Evolutionary conservation across 2,329 filamentous ascomycete species (phyloP).

Genomic region (Pyrenochaeta sp.): DNA sequence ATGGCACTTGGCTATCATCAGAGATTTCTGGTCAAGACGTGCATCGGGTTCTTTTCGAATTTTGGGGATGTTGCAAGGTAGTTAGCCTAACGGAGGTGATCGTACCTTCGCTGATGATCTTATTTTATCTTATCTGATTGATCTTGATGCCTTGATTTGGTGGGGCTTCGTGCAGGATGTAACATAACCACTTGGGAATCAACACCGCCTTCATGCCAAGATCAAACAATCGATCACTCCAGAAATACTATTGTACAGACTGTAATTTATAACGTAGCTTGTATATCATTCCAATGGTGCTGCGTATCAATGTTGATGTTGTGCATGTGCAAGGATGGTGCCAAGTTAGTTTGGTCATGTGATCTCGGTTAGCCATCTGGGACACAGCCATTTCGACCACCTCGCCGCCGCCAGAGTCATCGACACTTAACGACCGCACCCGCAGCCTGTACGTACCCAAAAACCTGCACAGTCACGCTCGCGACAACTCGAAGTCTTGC

Average conservation of each 20-base stretch:
- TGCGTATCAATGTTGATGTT: neutral
- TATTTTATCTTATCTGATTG: slow-evolving; percentile 27
- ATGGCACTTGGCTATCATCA: neutral
- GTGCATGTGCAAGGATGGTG: slow-evolving; percentile 1
- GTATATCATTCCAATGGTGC: neutral
- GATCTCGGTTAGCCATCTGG: slow-evolving; percentile 33
- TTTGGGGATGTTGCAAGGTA: neutral
- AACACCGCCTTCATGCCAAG: no score
- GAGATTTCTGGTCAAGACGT: neutral
- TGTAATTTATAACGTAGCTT: neutral
- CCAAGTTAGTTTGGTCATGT: slow-evolving; percentile 31
- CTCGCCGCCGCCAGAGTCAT: slow-evolving; percentile 41
- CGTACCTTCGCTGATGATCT: neutral
- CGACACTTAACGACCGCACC: slow-evolving; percentile 42
- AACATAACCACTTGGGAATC: neutral
- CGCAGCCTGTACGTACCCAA: slow-evolving; percentile 46
- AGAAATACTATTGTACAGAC: no score
- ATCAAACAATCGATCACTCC: no score
- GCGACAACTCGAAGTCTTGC: slow-evolving; percentile 10
- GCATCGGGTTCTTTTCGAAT: neutral
- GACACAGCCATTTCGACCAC: slow-evolving; percentile 38
- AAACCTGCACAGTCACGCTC: slow-evolving; percentile 4
- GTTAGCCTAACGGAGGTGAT: neutral
- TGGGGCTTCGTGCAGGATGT: neutral
- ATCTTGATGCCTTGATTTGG: neutral